A percentile compares a stretch with the other conserved stretches of the same genome.
Evolutionary conservation across 805 yeast species (phyloP).

Genomic region (Spathaspora boniae): DNA sequence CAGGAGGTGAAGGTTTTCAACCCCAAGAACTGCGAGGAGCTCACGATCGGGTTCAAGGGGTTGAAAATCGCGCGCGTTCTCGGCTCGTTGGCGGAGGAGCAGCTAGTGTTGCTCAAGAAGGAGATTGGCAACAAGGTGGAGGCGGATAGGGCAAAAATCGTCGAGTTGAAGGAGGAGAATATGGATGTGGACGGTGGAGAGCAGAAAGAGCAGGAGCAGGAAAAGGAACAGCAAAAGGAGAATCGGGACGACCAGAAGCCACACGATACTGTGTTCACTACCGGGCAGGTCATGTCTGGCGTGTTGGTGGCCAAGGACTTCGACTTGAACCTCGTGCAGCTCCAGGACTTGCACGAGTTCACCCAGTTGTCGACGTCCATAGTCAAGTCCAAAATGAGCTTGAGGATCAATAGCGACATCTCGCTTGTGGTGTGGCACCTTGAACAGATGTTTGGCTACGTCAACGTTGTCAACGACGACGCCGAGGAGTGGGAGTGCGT

Average conservation of each 20-base stretch:
- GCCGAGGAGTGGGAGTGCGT: slow-evolving; percentile 39
- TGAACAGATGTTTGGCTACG: slow-evolving; percentile 90
- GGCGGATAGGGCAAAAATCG: slow-evolving; percentile 34
- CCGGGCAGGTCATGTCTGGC: slow-evolving; percentile 58
- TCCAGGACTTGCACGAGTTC: slow-evolving; percentile 85
- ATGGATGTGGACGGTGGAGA: slow-evolving; percentile 8
- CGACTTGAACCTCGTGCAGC: slow-evolving; percentile 75
- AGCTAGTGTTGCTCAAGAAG: slow-evolving; percentile 30
- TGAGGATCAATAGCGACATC: slow-evolving; percentile 76
- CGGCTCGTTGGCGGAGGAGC: slow-evolving; percentile 50
- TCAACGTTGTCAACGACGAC: slow-evolving; percentile 60
- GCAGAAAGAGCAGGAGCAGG: slow-evolving; percentile 11
- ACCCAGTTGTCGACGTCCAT: slow-evolving; percentile 83
- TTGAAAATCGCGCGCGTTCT: slow-evolving; percentile 74
- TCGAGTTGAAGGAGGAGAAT: slow-evolving; percentile 23
- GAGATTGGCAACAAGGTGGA: slow-evolving; percentile 60
- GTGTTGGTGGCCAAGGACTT: slow-evolving; percentile 89
- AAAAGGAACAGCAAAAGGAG: slow-evolving; percentile 10
- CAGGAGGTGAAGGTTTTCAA: slow-evolving; percentile 88
- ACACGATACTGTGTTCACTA: slow-evolving; percentile 11
- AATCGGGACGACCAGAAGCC: slow-evolving; percentile 6
- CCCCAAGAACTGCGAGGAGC: slow-evolving; percentile 85
- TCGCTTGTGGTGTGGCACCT: slow-evolving; percentile 85
- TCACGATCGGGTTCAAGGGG: slow-evolving; percentile 76
- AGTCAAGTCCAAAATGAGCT: slow-evolving; percentile 75